These are phyloP conservation scores for Termitomyces sp. DNA, from an alignment of 768 basidiomycete species.

Conservation along the genomic window DNA sequence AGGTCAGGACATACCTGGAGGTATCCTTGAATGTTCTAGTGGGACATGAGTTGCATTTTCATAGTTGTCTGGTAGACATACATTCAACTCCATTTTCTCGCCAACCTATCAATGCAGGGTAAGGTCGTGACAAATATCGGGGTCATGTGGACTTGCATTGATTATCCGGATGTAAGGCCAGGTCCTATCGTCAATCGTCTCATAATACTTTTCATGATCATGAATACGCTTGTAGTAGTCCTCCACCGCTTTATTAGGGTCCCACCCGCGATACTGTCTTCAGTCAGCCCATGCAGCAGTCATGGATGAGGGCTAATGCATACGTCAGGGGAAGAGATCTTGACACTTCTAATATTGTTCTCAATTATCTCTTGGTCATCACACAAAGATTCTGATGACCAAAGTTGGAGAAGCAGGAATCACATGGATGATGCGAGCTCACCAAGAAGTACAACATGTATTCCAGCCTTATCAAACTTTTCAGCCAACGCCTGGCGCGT, in stretches of 20 bases:
- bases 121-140: not conserved
- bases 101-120: slow-evolving; percentile 55
- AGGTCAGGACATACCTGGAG: slow-evolving; percentile 51
- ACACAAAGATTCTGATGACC: slow-evolving; percentile 76
- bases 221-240: slow-evolving; percentile 91
- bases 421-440: slow-evolving; percentile 15
- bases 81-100: slow-evolving; percentile 94
- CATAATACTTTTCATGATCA: slow-evolving; percentile 83
- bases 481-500: slow-evolving; percentile 69
- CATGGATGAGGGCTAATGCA: slow-evolving; percentile 22
- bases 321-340: slow-evolving; percentile 97
- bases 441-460: slow-evolving; percentile 95
- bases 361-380: slow-evolving; percentile 92
- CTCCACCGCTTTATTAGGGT: slow-evolving; percentile 84
- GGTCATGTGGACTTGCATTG: slow-evolving; percentile 51
- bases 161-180: slow-evolving; percentile 95
- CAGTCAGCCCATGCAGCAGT: slow-evolving; percentile 3
- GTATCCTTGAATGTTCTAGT: slow-evolving; percentile 77
- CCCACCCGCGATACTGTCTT: slow-evolving; percentile 83
- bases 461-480: slow-evolving; percentile 79
- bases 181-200: slow-evolving; percentile 85
- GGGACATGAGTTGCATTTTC: slow-evolving; percentile 18
- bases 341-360: slow-evolving; percentile 91
- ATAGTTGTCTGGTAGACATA: slow-evolving; percentile 26
- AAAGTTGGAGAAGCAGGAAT: not conserved